Evolutionary conservation across 108 stramenopile genomes (phyloP).

Genomic region (Aureococcus anophagefferens): DNA sequence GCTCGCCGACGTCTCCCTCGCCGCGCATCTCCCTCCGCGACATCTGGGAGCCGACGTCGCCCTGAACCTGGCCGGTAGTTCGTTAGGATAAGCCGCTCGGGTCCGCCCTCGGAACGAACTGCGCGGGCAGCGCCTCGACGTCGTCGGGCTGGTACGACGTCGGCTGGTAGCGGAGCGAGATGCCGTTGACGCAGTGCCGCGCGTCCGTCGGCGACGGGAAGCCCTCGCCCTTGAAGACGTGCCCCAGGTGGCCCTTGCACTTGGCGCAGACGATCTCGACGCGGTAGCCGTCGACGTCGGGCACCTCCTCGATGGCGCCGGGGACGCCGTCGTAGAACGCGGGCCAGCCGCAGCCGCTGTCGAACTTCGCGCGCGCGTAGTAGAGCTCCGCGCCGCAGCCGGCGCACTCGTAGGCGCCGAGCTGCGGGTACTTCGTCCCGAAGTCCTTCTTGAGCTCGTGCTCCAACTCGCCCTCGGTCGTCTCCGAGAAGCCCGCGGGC

Average conservation of each 20-base stretch:
- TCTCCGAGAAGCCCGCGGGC: conserved; percentile 7
- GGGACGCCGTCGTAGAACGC: not conserved
- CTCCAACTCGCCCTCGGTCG: conserved; percentile 6
- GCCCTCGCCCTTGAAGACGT: conserved; percentile 54
- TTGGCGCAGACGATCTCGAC: conserved; percentile 46
- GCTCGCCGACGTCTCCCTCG: too few species aligned
- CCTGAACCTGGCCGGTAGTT: too few species aligned
- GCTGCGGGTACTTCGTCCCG: conserved; percentile 7
- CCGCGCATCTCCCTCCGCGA: too few species aligned
- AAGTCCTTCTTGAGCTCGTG: conserved; percentile 1
- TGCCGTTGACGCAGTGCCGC: conserved; percentile 62
- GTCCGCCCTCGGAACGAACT: too few species aligned
- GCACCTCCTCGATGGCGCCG: not conserved
- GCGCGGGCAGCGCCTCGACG: too few species aligned
- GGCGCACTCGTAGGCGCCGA: conserved; percentile 8
- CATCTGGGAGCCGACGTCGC: too few species aligned
- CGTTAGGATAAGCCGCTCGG: too few species aligned
- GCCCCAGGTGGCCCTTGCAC: conserved; percentile 78
- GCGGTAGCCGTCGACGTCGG: not conserved
- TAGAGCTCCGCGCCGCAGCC: not conserved
- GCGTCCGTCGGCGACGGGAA: conserved; percentile 43
- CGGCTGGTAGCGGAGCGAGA: conserved; percentile 25
- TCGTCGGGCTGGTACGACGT: too few species aligned
- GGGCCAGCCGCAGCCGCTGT: not conserved
- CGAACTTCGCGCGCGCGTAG: not conserved